Evolutionary conservation across 306 rosid species (phyloP).

Genomic region (Prunus campanulata): DNA sequence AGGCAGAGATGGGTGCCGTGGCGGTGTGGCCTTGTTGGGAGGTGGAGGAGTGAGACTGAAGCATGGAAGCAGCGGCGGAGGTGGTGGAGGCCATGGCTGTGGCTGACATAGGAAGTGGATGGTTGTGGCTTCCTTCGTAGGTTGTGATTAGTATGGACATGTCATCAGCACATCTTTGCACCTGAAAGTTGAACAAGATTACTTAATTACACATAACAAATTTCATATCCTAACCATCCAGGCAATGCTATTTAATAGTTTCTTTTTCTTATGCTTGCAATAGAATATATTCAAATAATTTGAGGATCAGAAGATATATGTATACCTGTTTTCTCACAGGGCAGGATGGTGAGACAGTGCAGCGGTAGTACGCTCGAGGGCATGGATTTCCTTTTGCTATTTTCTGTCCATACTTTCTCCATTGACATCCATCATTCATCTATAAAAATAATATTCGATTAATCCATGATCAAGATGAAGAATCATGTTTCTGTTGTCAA

Average conservation of each 20-base stretch:
- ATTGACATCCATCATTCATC: conserved; percentile 87
- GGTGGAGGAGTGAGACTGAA: conserved; percentile 42
- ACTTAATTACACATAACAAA: not conserved
- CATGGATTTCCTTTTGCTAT: conserved; percentile 86
- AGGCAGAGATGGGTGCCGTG: conserved; percentile 20
- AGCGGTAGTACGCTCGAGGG: conserved; percentile 75
- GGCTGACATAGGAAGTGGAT: conserved; percentile 66
- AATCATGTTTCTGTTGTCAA: not conserved
- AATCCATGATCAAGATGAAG: not conserved
- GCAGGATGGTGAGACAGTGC: conserved; percentile 63
- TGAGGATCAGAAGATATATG: not conserved
- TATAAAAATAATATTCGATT: not conserved
- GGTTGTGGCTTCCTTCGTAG: conserved; percentile 73
- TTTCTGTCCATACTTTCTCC: conserved; percentile 91
- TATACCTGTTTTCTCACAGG: conserved; percentile 76
- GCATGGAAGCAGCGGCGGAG: conserved; percentile 64
- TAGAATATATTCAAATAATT: too few relatives aligned
- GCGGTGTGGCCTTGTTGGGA: conserved; percentile 34
- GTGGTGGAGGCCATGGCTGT: conserved; percentile 70
- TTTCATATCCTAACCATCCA: not conserved
- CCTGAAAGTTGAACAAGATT: conserved; percentile 35
- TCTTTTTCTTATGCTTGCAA: too few relatives aligned
- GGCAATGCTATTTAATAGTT: too few relatives aligned
- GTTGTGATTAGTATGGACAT: conserved; percentile 68
- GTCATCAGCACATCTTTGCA: conserved; percentile 69